These are phyloP conservation scores for Oidiodendron maius DNA, from an alignment of 495 filamentous ascomycete species.

Conservation along the genomic window DNA sequence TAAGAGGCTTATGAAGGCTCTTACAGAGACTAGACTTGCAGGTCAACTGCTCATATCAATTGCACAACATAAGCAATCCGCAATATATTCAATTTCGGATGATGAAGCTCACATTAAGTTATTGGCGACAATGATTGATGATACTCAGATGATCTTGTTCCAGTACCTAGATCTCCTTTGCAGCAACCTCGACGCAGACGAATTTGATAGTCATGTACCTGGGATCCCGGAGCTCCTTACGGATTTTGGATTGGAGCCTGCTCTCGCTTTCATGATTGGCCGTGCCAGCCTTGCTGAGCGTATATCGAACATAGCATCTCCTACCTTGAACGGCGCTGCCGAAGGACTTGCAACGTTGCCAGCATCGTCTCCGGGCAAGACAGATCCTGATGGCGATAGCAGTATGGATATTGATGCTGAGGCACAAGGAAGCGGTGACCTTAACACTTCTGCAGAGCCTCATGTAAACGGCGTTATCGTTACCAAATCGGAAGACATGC, in stretches of 20 bases:
- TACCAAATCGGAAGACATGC: slow-evolving; percentile 1
- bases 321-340: slow-evolving; percentile 4
- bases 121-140: slow-evolving; percentile 78
- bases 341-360: background rate
- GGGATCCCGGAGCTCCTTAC: slow-evolving; percentile 63
- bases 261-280: slow-evolving; percentile 82
- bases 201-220: slow-evolving; percentile 81
- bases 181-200: slow-evolving; percentile 65
- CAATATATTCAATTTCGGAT: slow-evolving; percentile 63
- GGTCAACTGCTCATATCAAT: slow-evolving; percentile 80
- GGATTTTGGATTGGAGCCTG: slow-evolving; percentile 75
- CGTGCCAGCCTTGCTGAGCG: slow-evolving; percentile 58
- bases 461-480: background rate
- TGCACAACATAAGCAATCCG: slow-evolving; percentile 79
- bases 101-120: slow-evolving; percentile 71
- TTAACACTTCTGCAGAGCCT: background rate
- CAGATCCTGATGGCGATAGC: slow-evolving; percentile 16
- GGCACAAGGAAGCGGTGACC: background rate
- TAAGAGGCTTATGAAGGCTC: slow-evolving; percentile 67
- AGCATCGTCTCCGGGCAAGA: background rate
- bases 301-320: slow-evolving; percentile 30
- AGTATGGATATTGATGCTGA: slow-evolving; percentile 6
- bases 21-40: slow-evolving; percentile 66
- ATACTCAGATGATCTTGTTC: slow-evolving; percentile 74
- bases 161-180: slow-evolving; percentile 88